Evolutionary conservation across 177 flowering plant species (phyloP).

Genomic region (Vitis hybrid): DNA sequence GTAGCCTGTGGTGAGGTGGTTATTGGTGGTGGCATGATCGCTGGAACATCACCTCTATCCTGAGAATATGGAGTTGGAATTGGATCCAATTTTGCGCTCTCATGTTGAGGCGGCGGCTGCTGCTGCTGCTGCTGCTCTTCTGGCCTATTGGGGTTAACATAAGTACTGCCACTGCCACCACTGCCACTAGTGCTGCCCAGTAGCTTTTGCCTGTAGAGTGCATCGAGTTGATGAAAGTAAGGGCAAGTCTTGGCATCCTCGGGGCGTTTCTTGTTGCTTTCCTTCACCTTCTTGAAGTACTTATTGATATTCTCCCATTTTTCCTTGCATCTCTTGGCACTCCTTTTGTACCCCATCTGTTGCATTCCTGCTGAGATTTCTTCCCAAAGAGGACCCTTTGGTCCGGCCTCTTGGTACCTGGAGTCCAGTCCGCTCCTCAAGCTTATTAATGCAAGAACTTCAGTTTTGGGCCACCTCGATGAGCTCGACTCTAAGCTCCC

Average conservation of each 20-base stretch:
- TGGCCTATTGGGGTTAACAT: conserved; percentile 14
- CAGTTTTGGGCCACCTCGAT: conserved; percentile 70
- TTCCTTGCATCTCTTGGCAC: conserved; percentile 71
- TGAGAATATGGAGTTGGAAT: conserved; percentile 8
- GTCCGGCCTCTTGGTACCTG: conserved; percentile 63
- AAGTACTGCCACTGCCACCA: conserved; percentile 14
- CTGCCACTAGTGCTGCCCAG: conserved; percentile 19
- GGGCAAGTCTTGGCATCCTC: conserved; percentile 79
- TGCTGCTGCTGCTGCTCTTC: conserved; percentile 17
- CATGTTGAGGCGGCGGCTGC: conserved; percentile 6
- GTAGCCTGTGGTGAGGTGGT: conserved; percentile 3
- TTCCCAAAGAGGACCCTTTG: conserved; percentile 78
- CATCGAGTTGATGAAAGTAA: conserved; percentile 63
- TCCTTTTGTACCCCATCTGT: conserved; percentile 54
- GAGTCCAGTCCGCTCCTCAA: conserved; percentile 56
- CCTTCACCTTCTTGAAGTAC: conserved; percentile 77
- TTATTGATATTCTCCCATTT: conserved; percentile 86
- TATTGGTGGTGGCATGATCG: conserved; percentile 14
- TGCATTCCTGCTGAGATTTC: conserved; percentile 61
- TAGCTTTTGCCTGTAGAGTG: conserved; percentile 47
- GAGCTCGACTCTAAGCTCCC: conserved; percentile 34
- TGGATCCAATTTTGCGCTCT: conserved; percentile 8
- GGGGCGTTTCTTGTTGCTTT: conserved; percentile 67
- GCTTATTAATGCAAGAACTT: conserved; percentile 59
- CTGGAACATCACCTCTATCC: background rate